phyloP scores from a whole-genome alignment of 1,284 basidiomycete species.

The Ganoderma sinense region DNA sequence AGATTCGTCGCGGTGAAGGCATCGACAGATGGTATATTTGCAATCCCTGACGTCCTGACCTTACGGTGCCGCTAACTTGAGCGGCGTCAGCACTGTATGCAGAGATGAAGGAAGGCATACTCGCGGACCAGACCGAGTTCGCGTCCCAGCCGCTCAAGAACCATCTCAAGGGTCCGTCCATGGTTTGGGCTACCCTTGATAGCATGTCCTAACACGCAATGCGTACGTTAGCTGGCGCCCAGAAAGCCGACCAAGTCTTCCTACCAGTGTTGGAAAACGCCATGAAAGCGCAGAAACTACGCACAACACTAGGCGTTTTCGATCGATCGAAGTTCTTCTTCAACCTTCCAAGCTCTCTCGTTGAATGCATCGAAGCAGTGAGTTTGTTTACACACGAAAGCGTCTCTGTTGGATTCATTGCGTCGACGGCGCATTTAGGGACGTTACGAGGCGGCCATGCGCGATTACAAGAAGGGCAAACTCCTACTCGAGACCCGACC shows the following conservation, averaged over 20 bases:
- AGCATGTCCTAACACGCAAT: neutral
- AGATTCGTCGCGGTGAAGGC: slow-evolving; percentile 98
- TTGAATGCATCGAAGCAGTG: slow-evolving; percentile 90
- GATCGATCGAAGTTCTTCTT: slow-evolving; percentile 99
- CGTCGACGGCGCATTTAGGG: slow-evolving; percentile 57
- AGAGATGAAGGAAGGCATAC: slow-evolving; percentile 92
- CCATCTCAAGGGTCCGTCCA: slow-evolving; percentile 78
- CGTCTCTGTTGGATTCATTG: neutral
- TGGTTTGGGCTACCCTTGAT: neutral
- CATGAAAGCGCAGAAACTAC: slow-evolving; percentile 92
- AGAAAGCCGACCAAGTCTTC: slow-evolving; percentile 96
- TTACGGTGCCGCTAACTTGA: neutral
- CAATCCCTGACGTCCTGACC: no score
- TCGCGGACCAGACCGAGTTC: slow-evolving; percentile 82
- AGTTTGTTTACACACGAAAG: slow-evolving; percentile 37
- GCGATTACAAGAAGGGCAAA: slow-evolving; percentile 98
- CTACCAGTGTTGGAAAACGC: slow-evolving; percentile 96
- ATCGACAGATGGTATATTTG: slow-evolving; percentile 84
- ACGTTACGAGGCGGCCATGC: slow-evolving; percentile 91
- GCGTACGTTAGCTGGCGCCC: slow-evolving; percentile 68
- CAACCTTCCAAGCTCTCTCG: slow-evolving; percentile 93
- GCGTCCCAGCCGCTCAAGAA: slow-evolving; percentile 86
- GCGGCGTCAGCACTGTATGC: slow-evolving; percentile 76
- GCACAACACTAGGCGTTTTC: slow-evolving; percentile 94
- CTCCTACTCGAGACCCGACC: slow-evolving; percentile 89